These are phyloP conservation scores for Cutaneotrichosporon arboriforme DNA, from an alignment of 1,284 basidiomycete species.

Conservation along the genomic window DNA sequence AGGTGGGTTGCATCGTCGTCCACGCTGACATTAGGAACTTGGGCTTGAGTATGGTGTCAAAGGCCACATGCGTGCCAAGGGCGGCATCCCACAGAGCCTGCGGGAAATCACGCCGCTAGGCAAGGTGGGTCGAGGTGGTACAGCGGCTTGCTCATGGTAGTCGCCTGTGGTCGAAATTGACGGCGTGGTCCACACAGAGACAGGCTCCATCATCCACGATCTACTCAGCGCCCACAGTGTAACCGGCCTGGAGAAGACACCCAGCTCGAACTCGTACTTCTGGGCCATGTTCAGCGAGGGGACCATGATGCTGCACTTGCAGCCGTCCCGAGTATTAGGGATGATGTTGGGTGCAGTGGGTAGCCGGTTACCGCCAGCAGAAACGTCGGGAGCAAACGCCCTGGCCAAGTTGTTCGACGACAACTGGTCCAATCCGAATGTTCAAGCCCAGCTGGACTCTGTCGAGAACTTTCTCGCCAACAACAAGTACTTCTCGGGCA, in stretches of 20 bases:
- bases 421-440: slow-evolving; percentile 7
- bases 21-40: slow-evolving; percentile 4
- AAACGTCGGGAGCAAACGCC: slow-evolving; percentile 2
- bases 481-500: slow-evolving; percentile 31
- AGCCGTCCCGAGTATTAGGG: slow-evolving; percentile 1
- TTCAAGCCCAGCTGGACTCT: slow-evolving; percentile 15
- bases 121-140: slow-evolving; percentile 1
- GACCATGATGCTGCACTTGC: slow-evolving; percentile 8
- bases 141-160: background rate
- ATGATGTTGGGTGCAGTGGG: background rate
- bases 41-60: slow-evolving; percentile 1
- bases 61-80: background rate
- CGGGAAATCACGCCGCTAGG: background rate
- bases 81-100: background rate
- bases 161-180: slow-evolving; percentile 32
- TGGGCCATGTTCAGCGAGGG: slow-evolving; percentile 11
- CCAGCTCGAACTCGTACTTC: background rate
- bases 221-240: slow-evolving; percentile 14
- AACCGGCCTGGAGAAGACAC: background rate
- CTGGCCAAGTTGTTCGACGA: slow-evolving; percentile 1
- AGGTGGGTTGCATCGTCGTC: background rate
- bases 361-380: background rate
- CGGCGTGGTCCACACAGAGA: slow-evolving; percentile 27
- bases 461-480: slow-evolving; percentile 28
- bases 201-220: slow-evolving; percentile 31